Percentiles rank a stretch among this genome's conserved stretches.
phyloP scores from a whole-genome alignment of 768 basidiomycete species.

The Suillus sp. region DNA sequence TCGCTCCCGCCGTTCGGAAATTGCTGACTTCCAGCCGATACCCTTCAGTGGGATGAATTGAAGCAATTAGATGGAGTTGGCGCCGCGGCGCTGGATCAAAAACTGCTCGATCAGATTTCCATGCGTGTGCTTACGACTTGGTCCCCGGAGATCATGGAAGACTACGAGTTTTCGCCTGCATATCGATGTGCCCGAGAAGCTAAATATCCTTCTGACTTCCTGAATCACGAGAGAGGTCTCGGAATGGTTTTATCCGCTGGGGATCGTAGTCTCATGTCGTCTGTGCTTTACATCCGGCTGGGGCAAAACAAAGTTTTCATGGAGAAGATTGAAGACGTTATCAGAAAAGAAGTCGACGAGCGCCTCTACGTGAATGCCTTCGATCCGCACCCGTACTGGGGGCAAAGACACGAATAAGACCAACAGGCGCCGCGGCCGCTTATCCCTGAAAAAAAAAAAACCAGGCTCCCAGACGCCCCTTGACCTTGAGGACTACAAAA shows the following conservation, averaged over 20 bases:
- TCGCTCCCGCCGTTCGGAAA: slow-evolving; percentile 1
- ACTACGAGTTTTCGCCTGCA: slow-evolving; percentile 28
- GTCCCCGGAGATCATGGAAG: slow-evolving; percentile 18
- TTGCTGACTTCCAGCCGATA: slow-evolving; percentile 11
- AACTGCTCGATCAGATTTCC: slow-evolving; percentile 39
- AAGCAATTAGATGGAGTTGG: slow-evolving; percentile 43
- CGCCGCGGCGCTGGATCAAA: slow-evolving; percentile 44
- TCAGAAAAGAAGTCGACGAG: slow-evolving; percentile 37
- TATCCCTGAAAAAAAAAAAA: not conserved
- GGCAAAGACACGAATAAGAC: not conserved
- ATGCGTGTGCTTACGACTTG: slow-evolving; percentile 35
- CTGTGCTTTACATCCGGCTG: slow-evolving; percentile 38
- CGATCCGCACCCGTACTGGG: slow-evolving; percentile 14
- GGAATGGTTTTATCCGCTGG: slow-evolving; percentile 38
- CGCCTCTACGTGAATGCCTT: slow-evolving; percentile 32
- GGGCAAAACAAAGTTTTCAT: slow-evolving; percentile 39
- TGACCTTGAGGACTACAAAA: not conserved
- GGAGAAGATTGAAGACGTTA: slow-evolving; percentile 39
- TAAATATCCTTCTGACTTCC: slow-evolving; percentile 40
- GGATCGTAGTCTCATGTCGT: slow-evolving; percentile 35
- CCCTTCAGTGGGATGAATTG: slow-evolving; percentile 44
- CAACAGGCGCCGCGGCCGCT: not conserved
- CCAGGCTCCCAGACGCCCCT: not conserved
- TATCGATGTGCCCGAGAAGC: slow-evolving; percentile 40
- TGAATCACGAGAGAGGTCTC: slow-evolving; percentile 33